phyloP scores from a whole-genome alignment of 352 stramenopile genomes.

The Phytopythium litorale region DNA sequence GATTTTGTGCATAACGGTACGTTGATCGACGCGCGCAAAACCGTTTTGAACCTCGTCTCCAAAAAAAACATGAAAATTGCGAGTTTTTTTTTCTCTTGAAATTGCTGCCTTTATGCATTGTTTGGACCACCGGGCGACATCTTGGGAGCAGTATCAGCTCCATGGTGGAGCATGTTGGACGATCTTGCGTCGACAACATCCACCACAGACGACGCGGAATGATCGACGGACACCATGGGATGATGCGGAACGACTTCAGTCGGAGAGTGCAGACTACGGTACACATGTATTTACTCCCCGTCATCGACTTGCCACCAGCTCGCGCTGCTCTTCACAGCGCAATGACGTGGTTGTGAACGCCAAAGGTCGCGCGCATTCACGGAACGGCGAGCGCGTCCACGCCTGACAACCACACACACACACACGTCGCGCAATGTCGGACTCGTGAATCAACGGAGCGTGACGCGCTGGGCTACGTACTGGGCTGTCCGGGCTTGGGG shows the following conservation, averaged over 20 bases:
- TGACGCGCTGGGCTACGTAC: too few relatives aligned
- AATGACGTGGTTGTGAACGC: not conserved
- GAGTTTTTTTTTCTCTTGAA: not conserved
- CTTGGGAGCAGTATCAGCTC: too few relatives aligned
- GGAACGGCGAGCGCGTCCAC: not conserved
- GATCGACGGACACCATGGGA: not conserved
- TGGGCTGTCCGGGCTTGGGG: not conserved
- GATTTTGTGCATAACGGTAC: constrained; percentile 11
- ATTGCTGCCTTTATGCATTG: not conserved
- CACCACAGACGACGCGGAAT: not conserved
- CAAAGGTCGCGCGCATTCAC: not conserved
- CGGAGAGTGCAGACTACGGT: too few relatives aligned
- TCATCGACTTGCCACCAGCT: too few relatives aligned
- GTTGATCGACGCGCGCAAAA: constrained; percentile 4
- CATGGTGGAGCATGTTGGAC: too few relatives aligned
- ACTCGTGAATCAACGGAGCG: not conserved
- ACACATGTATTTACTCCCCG: not conserved
- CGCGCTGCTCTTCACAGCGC: too few relatives aligned
- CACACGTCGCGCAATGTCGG: not conserved
- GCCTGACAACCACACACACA: not conserved
- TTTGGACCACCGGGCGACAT: not conserved
- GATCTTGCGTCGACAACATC: too few relatives aligned
- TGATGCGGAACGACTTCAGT: not conserved
- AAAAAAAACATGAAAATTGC: not conserved
- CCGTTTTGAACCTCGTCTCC: not conserved